A percentile compares a stretch with the other conserved stretches of the same genome.
These are phyloP conservation scores for Colletotrichum eremochloae DNA, from an alignment of 2,329 filamentous ascomycete species.

Conservation along the genomic window DNA sequence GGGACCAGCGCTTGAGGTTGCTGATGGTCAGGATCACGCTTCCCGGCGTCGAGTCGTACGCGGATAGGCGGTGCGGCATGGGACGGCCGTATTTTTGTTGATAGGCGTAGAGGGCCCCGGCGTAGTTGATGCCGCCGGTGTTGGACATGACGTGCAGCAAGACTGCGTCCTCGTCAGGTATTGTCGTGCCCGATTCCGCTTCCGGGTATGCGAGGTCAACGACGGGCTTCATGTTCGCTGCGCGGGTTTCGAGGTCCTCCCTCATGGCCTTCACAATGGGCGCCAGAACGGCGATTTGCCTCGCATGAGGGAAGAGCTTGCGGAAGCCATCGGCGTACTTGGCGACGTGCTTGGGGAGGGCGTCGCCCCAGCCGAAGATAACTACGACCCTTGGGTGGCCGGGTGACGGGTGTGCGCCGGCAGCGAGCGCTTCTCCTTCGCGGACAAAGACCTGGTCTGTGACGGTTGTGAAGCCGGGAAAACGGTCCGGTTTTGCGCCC, in stretches of 20 bases:
- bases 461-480: slow-evolving; percentile 62
- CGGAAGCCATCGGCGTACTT: slow-evolving; percentile 69
- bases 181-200: slow-evolving; percentile 38
- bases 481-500: slow-evolving; percentile 44
- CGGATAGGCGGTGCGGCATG: slow-evolving; percentile 63
- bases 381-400: slow-evolving; percentile 61
- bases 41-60: slow-evolving; percentile 68
- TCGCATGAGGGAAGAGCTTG: slow-evolving; percentile 62
- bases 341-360: slow-evolving; percentile 64
- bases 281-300: slow-evolving; percentile 65
- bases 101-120: slow-evolving; percentile 63
- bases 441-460: slow-evolving; percentile 63
- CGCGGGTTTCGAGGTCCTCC: slow-evolving; percentile 58
- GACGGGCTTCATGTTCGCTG: slow-evolving; percentile 60
- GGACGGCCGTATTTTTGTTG: slow-evolving; percentile 51
- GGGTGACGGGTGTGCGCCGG: slow-evolving; percentile 40
- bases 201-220: slow-evolving; percentile 54
- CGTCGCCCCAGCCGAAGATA: slow-evolving; percentile 71
- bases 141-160: slow-evolving; percentile 70
- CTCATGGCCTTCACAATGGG: slow-evolving; percentile 62
- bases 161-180: slow-evolving; percentile 47
- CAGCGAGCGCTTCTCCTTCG: slow-evolving; percentile 47
- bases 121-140: slow-evolving; percentile 68
- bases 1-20: slow-evolving; percentile 64
- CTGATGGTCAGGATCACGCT: slow-evolving; percentile 56